Base-by-base conservation (phyloP, 1,284 basidiomycete species). In the Ganoderma sp. region DNA sequence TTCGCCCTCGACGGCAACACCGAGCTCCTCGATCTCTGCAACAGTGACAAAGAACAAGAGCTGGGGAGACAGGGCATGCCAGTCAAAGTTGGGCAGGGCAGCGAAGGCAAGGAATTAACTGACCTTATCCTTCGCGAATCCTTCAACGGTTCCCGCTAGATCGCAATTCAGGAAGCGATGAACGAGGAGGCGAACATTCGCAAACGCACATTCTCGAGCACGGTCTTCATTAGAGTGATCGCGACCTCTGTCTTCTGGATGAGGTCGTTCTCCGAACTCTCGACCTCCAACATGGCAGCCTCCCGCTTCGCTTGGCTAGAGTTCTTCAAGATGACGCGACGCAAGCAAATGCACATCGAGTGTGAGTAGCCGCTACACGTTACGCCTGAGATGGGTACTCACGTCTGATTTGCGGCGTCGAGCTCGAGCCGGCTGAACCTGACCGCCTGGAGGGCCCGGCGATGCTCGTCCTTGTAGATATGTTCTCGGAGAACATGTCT, bases 181-280 rank as follows among this genome's bases (percentile, higher is more conserved):
- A 57, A 14, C 45, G 19, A 58, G 56, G 45, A 64, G 66, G n/a
- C 25, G 10, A 9, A 52, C 15, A 37, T 22, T 50, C 6, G 54
- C 25, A 1, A 32, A 84, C 92, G 63, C 73, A 96, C 94, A 82
- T 98, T 98, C 77, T 99, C 97, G 56, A 99, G 87, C 15, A 99
- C 96, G 52, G 93, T 92, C 86, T 99, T 98, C 97, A 99, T 99
- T 68, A 98, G 87, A 14, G 93, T 95, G 78, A 99, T 99, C 1
- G 97, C 97, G 48, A 97, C 94, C 81, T 99, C 97, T 25, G 97
- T 99, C 84, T 95, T 96, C 79, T 96, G 95, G 17, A 99, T 97
- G 60, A 99, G 88, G 79, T 96, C 94, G 78, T 97, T 96, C 79
- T 98, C 96, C 7, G 95, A 95, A 73, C 96, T 95, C 86, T 98